phyloP scores from a whole-genome alignment of 306 rosid species.

The Coriaria nepalensis region DNA sequence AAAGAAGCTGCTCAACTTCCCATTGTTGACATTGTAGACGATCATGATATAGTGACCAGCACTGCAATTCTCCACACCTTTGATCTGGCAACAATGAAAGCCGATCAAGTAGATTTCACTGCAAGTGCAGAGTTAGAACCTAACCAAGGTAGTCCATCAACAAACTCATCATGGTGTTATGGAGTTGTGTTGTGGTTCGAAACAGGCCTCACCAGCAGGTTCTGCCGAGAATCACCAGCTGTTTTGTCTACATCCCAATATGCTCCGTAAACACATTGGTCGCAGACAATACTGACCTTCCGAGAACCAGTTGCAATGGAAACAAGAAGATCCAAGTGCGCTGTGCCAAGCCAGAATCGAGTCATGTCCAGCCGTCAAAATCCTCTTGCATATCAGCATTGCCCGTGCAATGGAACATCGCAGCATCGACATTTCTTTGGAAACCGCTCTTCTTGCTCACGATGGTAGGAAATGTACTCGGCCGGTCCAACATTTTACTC shows the following conservation, averaged over 20 bases:
- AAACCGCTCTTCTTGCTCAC: constrained; percentile 40
- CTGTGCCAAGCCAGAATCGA: constrained; percentile 42
- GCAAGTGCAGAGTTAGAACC: constrained; percentile 61
- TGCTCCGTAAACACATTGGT: constrained; percentile 70
- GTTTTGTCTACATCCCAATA: constrained; percentile 74
- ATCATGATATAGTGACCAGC: constrained; percentile 56
- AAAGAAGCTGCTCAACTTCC: constrained; percentile 56
- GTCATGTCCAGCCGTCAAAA: constrained; percentile 38
- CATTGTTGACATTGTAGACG: constrained; percentile 67
- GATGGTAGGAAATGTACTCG: constrained; percentile 42
- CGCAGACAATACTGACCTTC: constrained; percentile 76
- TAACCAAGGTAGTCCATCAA: constrained; percentile 14
- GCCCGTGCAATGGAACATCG: constrained; percentile 75
- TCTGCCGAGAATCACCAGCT: constrained; percentile 59
- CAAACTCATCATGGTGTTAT: constrained; percentile 32
- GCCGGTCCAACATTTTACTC: constrained; percentile 57
- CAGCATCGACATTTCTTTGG: constrained; percentile 82
- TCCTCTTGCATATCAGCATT: constrained; percentile 69
- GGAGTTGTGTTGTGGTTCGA: constrained; percentile 89
- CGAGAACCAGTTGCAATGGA: constrained; percentile 61
- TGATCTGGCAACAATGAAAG: constrained; percentile 83
- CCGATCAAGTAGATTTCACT: constrained; percentile 70
- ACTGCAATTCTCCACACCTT: constrained; percentile 62
- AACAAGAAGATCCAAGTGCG: constrained; percentile 13
- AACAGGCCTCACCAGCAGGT: constrained; percentile 77